phyloP scores from a whole-genome alignment of 176 grass and related monocot species.

The Ensete glaucum region DNA sequence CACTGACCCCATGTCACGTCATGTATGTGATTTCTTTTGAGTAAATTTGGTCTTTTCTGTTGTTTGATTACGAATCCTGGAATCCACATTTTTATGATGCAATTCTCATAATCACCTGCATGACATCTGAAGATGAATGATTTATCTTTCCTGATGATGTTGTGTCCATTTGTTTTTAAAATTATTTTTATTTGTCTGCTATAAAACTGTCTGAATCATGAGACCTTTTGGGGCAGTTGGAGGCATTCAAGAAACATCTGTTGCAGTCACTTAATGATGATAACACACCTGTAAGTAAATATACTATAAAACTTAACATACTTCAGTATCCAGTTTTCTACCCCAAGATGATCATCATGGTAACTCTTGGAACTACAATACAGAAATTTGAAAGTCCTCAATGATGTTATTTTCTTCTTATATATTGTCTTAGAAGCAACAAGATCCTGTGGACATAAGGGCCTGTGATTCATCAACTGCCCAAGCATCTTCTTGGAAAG shows the following conservation, averaged over 20 bases:
- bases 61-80: not conserved
- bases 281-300: slow-evolving; percentile 43
- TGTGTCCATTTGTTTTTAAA: not conserved
- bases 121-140: not conserved
- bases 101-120: not conserved
- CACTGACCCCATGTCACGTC: not conserved
- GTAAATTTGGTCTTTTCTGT: not conserved
- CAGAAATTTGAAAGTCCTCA: not conserved
- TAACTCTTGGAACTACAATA: not conserved
- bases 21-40: not conserved
- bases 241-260: slow-evolving; percentile 89
- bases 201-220: slow-evolving; percentile 5
- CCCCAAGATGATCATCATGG: not conserved
- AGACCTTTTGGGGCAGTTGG: slow-evolving; percentile 44
- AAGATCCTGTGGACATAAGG: slow-evolving; percentile 64
- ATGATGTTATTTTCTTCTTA: not conserved
- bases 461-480: slow-evolving; percentile 60
- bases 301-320: not conserved
- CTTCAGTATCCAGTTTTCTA: not conserved
- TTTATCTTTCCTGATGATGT: not conserved
- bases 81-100: not conserved
- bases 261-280: slow-evolving; percentile 80
- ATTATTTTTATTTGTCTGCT: not conserved
- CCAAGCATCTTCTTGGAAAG: slow-evolving; percentile 49
- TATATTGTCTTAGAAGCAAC: slow-evolving; percentile 27